Evolutionary conservation across 768 basidiomycete species (phyloP), one percentile per base, ranked within the genome.

Genomic region (Dioszegia hungarica): DNA sequence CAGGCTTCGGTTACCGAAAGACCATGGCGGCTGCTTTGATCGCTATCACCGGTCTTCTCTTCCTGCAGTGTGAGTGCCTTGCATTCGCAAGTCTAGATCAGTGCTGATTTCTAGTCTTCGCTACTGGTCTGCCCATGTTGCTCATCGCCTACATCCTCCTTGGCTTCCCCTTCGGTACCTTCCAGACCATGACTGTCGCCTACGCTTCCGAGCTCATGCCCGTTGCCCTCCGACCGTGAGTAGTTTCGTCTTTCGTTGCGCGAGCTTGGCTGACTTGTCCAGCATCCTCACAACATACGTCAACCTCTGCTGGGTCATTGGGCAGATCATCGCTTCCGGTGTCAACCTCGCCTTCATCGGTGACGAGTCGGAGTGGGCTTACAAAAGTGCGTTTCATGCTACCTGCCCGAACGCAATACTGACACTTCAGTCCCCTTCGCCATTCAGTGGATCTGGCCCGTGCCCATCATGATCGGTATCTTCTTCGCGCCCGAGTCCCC

Each of bases 141-240:
- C 60, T 66, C 40, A 64, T 53, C 24, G 71, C 62, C 12, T 54
- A 73, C 40, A 60, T 72, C 51, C 56, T 71, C 27, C 54, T 55
- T 47, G 70, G 76, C 62, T 66, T 77, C 37, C 75, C 74, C 24
- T 76, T 72, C 73, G 74, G 74, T 53, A 59, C 66, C 34, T 74
- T 72, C 60, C 70, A 72, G 59, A 76, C 75, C 1, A 57, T 77
- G 59, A 75, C 74, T 1, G 67, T 64, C 9, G 61, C 75, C 1
- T 78, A 77, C 52, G 77, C 77, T 12, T 62, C 71, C 33, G 76
- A 77, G 36, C 67, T 72, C 27, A 57, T 54, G 28, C 73, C 73
- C 20, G 60, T 74, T 12, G 55, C 52, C 3, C 61, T 74, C 19
- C 60, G 73, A 38, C 68, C 63, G 20, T 72, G 31, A 33, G 31